Percentiles rank a stretch among this genome's conserved stretches.
Evolutionary conservation across 805 yeast species (phyloP).

Genomic region (Lipomyces chichibuensis): DNA sequence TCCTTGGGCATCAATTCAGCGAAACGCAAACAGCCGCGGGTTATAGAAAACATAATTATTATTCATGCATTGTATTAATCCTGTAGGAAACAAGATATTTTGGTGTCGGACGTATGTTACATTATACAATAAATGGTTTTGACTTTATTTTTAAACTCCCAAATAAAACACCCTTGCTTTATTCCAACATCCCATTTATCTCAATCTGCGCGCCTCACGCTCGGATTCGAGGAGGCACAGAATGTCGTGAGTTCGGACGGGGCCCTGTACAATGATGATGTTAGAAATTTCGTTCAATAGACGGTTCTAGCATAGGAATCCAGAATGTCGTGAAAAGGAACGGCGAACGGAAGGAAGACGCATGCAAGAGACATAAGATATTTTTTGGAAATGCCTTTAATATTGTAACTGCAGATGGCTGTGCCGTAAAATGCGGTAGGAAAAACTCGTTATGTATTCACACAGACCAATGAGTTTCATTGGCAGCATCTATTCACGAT

Average conservation of each 20-base stretch:
- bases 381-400: not conserved
- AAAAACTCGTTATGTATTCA: too few relatives aligned
- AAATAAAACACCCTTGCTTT: not conserved
- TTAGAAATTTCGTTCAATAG: not conserved
- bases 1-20: too few relatives aligned
- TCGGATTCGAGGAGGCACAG: conserved; percentile 99
- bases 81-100: not conserved
- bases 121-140: not conserved
- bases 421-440: too few relatives aligned
- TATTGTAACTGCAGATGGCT: too few relatives aligned
- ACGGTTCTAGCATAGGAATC: not conserved
- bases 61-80: conserved; percentile 1
- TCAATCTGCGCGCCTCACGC: conserved; percentile 84
- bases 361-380: not conserved
- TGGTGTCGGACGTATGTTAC: not conserved
- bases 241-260: conserved; percentile 97
- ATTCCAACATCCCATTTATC: conserved; percentile 41
- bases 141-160: not conserved
- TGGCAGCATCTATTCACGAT: too few relatives aligned
- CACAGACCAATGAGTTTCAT: too few relatives aligned
- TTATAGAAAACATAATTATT: not conserved
- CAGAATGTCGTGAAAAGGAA: not conserved
- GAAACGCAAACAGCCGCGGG: too few relatives aligned
- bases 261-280: conserved; percentile 57
- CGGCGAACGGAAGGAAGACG: not conserved